Base-by-base conservation (phyloP, 1,139 yeast genomes). In the Blastobotrys buckinghamii region DNA sequence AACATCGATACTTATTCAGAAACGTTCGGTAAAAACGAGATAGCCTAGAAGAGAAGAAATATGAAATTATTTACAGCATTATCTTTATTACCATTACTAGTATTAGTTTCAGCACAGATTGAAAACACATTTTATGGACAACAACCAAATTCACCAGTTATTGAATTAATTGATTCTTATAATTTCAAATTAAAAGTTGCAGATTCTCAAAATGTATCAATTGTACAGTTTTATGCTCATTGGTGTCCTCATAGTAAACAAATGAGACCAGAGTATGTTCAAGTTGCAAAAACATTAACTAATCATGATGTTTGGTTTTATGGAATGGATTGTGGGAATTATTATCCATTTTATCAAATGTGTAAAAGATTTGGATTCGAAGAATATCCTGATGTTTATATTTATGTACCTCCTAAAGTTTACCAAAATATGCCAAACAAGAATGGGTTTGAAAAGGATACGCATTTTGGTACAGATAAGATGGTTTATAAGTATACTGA, bases 171-270 rank as follows among this genome's bases (percentile, higher is more conserved):
- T 42, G 73, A 75, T 10, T 55, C 61, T 32, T 61, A 71, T n/a
- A 80, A 70, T 42, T 89, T 90, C 63, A 79, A 82, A 52, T 76
- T 77, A 53, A 82, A 81, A 44, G 80, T 90, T 3, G 73, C 79
- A 43, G 67, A 71, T 38, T 73, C 94, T 7, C 87, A 88, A 63
- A 84, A 87, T 58, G 84, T 95, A 2, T 70, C 96, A 2, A 71
- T 90, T 8, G 94, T 92, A 17, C 89, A 88, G 67, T 92, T 90
- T 63, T 92, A 92, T 65, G 97, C 97, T 5, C 97, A 97, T 35
- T 92, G 97, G 97, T 92, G 97, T 68, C 86, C 87, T 20, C 87
- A 84, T 70, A 84, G 94, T 69, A 80, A 82, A 69, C 75, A 70
- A 56, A 71, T 84, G 63, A 79, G 79, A 33, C 88, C 92, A 45